phyloP scores from a whole-genome alignment of 805 yeast genomes.

The Ogataea glucozyma region DNA sequence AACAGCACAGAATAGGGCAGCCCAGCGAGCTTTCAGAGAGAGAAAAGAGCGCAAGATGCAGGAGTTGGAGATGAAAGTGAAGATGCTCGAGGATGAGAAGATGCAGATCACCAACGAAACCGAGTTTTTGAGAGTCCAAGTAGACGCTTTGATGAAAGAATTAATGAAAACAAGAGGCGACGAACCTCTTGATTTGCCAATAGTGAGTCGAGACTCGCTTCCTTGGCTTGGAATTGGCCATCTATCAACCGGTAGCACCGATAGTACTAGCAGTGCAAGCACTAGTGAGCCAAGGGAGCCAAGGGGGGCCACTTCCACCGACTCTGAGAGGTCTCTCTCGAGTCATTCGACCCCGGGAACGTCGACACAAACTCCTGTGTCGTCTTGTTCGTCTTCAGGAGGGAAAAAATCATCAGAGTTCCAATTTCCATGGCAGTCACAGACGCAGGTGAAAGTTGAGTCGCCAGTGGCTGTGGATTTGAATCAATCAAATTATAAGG shows the following conservation, averaged over 20 bases:
- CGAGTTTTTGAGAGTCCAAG: conserved; percentile 73
- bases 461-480: conserved; percentile 14
- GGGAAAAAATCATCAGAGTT: conserved; percentile 9
- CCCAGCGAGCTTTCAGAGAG: conserved; percentile 97
- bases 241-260: background rate
- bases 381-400: conserved; percentile 19
- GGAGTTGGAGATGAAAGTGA: conserved; percentile 80
- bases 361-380: conserved; percentile 21
- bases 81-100: conserved; percentile 68
- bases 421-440: conserved; percentile 11
- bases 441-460: background rate
- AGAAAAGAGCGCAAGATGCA: conserved; percentile 85
- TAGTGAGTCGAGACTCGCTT: conserved; percentile 1
- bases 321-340: conserved; percentile 21
- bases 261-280: background rate
- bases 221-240: background rate
- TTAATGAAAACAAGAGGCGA: conserved; percentile 36
- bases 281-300: too few relatives aligned
- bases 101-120: conserved; percentile 68
- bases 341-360: conserved; percentile 19
- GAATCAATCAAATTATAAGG: conserved; percentile 29
- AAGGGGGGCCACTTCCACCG: too few relatives aligned
- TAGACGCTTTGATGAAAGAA: conserved; percentile 71
- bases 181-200: conserved; percentile 10
- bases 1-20: conserved; percentile 96